A percentile compares a stretch with the other conserved stretches of the same genome.
Evolutionary conservation across 139 green algal genomes (phyloP).

Genomic region (Chlamydomonas incerta): DNA sequence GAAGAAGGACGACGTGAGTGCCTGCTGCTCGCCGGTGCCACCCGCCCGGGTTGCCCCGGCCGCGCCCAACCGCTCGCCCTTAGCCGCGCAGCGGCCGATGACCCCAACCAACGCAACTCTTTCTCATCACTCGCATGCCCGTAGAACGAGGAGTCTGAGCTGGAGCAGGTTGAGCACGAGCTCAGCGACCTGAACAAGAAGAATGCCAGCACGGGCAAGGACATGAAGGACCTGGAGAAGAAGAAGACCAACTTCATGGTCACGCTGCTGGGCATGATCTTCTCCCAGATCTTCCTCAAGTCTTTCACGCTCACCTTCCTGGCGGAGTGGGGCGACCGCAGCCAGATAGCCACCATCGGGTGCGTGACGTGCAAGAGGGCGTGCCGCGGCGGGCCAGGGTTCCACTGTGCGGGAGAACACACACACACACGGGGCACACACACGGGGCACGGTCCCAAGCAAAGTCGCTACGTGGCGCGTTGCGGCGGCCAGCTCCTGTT

Average conservation of each 20-base stretch:
- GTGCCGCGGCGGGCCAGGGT: constrained; percentile 83
- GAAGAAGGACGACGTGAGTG: constrained; percentile 53
- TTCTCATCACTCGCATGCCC: no score
- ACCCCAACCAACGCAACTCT: no score
- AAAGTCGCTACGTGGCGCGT: no score
- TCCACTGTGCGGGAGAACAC: no score
- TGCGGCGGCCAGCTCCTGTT: no score
- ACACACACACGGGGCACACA: no score
- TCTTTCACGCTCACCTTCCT: constrained; percentile 98
- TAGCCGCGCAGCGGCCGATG: no score
- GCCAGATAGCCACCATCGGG: constrained; percentile 94
- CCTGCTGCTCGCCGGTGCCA: neutral
- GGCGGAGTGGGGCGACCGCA: constrained; percentile 98
- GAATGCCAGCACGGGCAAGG: constrained; percentile 33
- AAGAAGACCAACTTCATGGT: constrained; percentile 55
- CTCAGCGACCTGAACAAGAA: constrained; percentile 35
- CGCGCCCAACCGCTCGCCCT: no score
- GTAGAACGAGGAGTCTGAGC: constrained; percentile 72
- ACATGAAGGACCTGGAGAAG: constrained; percentile 55
- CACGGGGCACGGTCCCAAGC: no score
- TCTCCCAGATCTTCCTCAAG: constrained; percentile 93
- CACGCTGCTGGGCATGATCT: constrained; percentile 63
- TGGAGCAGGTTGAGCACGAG: constrained; percentile 75
- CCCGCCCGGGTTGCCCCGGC: neutral
- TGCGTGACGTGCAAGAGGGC: no score